A percentile compares a stretch with the other conserved stretches of the same genome.
phyloP scores from a whole-genome alignment of 768 basidiomycete genomes.

The Lentinula aciculospora region DNA sequence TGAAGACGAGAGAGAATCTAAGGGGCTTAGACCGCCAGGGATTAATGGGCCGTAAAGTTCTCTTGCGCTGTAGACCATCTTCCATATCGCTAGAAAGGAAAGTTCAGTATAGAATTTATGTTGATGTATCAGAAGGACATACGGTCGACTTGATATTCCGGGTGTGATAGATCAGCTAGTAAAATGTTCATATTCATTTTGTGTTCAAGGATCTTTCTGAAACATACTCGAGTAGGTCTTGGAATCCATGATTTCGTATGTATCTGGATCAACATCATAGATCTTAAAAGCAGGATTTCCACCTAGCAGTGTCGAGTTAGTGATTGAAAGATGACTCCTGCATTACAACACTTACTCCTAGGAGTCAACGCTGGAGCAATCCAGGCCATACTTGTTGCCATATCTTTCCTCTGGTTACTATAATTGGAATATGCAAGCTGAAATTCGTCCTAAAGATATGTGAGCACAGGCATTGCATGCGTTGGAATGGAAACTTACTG shows the following conservation, averaged over 20 bases:
- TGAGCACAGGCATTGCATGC: not conserved
- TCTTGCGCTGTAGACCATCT: conserved; percentile 53
- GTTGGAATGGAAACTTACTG: not conserved
- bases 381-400: conserved; percentile 40
- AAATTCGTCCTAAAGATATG: conserved; percentile 43
- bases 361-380: conserved; percentile 57
- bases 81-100: conserved; percentile 38
- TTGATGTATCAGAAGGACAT: conserved; percentile 10
- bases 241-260: conserved; percentile 59
- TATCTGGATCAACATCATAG: conserved; percentile 62
- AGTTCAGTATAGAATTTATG: conserved; percentile 7
- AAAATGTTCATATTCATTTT: not conserved
- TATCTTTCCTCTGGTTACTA: conserved; percentile 33
- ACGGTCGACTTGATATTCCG: conserved; percentile 43
- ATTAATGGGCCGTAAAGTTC: conserved; percentile 42
- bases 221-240: conserved; percentile 42
- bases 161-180: conserved; percentile 34
- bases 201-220: not conserved
- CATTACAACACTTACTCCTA: conserved; percentile 29
- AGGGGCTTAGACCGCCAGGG: conserved; percentile 23
- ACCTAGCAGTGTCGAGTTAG: conserved; percentile 21
- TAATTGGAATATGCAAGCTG: conserved; percentile 56
- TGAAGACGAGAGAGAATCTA: conserved; percentile 36
- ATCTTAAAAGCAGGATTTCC: conserved; percentile 53
- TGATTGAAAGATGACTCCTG: not conserved